phyloP scores from a whole-genome alignment of 805 yeast genomes.

The Tanozyma kutaoensis region DNA sequence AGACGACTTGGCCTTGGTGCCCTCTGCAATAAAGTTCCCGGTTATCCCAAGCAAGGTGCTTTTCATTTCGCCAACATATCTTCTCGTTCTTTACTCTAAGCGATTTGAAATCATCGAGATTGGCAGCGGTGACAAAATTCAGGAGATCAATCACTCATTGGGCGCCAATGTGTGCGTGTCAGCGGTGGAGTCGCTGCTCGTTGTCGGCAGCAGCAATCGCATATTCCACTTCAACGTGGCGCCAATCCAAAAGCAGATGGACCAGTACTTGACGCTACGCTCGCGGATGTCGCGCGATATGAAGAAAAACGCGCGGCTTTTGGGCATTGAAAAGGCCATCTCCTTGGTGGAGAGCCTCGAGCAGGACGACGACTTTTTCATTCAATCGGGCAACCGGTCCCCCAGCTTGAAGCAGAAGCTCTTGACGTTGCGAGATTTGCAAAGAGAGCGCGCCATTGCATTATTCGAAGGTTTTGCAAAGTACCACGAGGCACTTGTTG shows the following conservation, averaged over 20 bases:
- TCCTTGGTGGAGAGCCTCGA: constrained; percentile 14
- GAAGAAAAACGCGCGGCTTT: constrained; percentile 12
- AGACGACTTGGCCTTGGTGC: constrained; percentile 3
- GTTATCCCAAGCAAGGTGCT: constrained; percentile 13
- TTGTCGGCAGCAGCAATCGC: constrained; percentile 15
- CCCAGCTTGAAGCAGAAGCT: constrained; percentile 15
- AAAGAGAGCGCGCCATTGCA: constrained; percentile 16
- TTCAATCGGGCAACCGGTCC: constrained; percentile 1
- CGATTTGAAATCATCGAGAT: constrained; percentile 21
- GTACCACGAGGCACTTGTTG: constrained; percentile 26
- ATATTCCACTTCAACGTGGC: constrained; percentile 16
- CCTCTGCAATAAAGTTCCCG: constrained; percentile 11
- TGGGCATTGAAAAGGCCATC: constrained; percentile 22
- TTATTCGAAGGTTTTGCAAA: constrained; percentile 19
- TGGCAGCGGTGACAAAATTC: constrained; percentile 20
- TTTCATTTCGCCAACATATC: constrained; percentile 18
- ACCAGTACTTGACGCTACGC: constrained; percentile 16
- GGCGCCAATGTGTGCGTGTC: constrained; percentile 7
- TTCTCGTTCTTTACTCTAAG: constrained; percentile 17
- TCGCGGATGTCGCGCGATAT: constrained; percentile 11
- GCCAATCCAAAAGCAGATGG: constrained; percentile 19
- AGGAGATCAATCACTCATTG: constrained; percentile 18
- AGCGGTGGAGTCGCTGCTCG: neutral
- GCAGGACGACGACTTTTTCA: constrained; percentile 12
- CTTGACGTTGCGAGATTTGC: constrained; percentile 20